Evolutionary conservation across 768 basidiomycete species (phyloP).

Genomic region (Tulasnella sp.): DNA sequence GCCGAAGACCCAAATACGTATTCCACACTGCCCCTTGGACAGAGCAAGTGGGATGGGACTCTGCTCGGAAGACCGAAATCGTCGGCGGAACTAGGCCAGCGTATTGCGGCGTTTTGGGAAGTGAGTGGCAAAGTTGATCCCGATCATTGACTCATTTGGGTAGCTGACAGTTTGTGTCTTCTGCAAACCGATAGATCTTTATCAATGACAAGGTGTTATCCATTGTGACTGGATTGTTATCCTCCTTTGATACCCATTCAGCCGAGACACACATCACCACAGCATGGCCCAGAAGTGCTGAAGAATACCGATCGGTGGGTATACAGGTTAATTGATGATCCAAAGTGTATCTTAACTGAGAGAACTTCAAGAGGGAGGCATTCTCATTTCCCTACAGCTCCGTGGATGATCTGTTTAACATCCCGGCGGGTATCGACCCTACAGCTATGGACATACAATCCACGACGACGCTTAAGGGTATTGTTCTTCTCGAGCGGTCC

Average conservation of each 20-base stretch:
- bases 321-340: neutral
- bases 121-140: neutral
- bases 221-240: neutral
- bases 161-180: neutral
- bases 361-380: conserved; percentile 2
- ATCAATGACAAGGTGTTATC: neutral
- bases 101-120: conserved; percentile 14
- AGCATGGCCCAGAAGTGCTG: conserved; percentile 2
- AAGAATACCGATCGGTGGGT: conserved; percentile 4
- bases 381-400: neutral
- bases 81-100: conserved; percentile 5
- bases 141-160: neutral
- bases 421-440: neutral
- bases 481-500: conserved; percentile 7
- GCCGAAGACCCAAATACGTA: neutral
- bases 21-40: neutral
- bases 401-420: conserved; percentile 6
- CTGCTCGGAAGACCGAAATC: conserved; percentile 5
- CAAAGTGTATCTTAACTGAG: neutral
- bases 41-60: conserved; percentile 13
- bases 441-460: neutral
- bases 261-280: conserved; percentile 4
- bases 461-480: conserved; percentile 8
- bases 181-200: neutral
- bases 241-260: neutral